phyloP scores from a whole-genome alignment of 305 asterid genomes.

The Salvia sclarea region DNA sequence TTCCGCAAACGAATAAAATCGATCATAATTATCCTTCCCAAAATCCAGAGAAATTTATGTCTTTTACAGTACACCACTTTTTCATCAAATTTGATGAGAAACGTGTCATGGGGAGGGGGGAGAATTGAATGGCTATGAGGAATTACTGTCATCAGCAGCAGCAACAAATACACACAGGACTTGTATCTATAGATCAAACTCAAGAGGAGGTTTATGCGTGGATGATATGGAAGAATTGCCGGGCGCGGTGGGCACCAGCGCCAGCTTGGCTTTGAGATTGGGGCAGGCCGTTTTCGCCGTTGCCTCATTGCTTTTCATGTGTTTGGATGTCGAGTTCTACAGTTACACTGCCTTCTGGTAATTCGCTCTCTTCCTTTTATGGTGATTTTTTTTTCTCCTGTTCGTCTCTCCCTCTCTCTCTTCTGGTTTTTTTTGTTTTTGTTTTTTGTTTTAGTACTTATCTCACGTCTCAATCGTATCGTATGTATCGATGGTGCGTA shows the following conservation, averaged over 20 bases:
- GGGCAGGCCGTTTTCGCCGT: slow-evolving; percentile 79
- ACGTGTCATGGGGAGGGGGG: slow-evolving; percentile 39
- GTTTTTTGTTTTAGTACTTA: neutral
- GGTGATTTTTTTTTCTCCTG: neutral
- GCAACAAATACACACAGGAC: neutral
- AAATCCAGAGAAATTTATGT: neutral
- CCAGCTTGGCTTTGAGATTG: slow-evolving; percentile 83
- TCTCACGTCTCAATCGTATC: neutral
- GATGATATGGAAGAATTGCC: slow-evolving; percentile 82
- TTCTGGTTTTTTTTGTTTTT: too few species aligned
- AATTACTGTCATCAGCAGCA: slow-evolving; percentile 28
- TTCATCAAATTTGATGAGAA: slow-evolving; percentile 27
- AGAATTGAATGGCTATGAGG: slow-evolving; percentile 39
- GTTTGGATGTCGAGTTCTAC: slow-evolving; percentile 82
- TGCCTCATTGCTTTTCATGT: slow-evolving; percentile 94
- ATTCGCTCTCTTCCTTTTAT: slow-evolving; percentile 5
- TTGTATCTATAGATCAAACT: slow-evolving; percentile 19
- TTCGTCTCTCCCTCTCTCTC: neutral
- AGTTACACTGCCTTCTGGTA: slow-evolving; percentile 94
- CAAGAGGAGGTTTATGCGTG: slow-evolving; percentile 24
- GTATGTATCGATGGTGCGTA: neutral
- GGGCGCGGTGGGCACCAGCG: slow-evolving; percentile 85
- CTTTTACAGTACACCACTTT: neutral
- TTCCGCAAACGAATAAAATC: slow-evolving; percentile 4
- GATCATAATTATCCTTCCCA: neutral